Percentiles rank a stretch among this genome's conserved stretches.
Conservation (phyloP, 2,329 filamentous ascomycete genomes). For the Penicillium sp. region DNA sequence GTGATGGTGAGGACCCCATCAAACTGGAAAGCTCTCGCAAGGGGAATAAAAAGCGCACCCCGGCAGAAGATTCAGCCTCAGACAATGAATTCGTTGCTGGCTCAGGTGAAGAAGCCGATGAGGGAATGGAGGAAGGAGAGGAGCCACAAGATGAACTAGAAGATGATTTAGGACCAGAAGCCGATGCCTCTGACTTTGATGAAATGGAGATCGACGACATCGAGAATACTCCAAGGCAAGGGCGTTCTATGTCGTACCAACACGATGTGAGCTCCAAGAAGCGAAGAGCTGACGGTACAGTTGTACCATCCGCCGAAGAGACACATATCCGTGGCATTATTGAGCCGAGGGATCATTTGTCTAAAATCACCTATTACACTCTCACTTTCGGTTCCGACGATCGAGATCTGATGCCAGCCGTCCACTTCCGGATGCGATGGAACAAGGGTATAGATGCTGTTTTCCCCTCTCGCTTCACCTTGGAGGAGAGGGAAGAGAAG, state of each 20-base stretch:
- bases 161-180: constrained; percentile 21
- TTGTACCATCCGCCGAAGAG: constrained; percentile 20
- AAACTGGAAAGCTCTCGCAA: constrained; percentile 1
- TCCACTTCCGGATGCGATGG: constrained; percentile 53
- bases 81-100: constrained; percentile 37
- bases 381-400: constrained; percentile 51
- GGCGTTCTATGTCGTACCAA: background rate
- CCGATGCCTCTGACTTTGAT: constrained; percentile 17
- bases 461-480: constrained; percentile 48
- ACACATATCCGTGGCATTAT: constrained; percentile 39
- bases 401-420: constrained; percentile 49
- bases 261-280: constrained; percentile 9
- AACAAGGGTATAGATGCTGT: constrained; percentile 44
- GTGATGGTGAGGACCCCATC: constrained; percentile 27
- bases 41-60: constrained; percentile 16
- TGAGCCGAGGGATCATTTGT: constrained; percentile 35
- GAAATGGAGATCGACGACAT: constrained; percentile 14
- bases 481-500: constrained; percentile 30
- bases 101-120: constrained; percentile 18
- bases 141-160: constrained; percentile 21
- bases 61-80: constrained; percentile 23
- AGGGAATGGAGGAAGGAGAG: constrained; percentile 19
- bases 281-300: constrained; percentile 19
- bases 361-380: constrained; percentile 47
- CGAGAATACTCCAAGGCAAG: constrained; percentile 7